Percentiles rank a stretch among this genome's conserved stretches.
phyloP scores from a whole-genome alignment of 768 basidiomycete species.

The Trametes cingulata region DNA sequence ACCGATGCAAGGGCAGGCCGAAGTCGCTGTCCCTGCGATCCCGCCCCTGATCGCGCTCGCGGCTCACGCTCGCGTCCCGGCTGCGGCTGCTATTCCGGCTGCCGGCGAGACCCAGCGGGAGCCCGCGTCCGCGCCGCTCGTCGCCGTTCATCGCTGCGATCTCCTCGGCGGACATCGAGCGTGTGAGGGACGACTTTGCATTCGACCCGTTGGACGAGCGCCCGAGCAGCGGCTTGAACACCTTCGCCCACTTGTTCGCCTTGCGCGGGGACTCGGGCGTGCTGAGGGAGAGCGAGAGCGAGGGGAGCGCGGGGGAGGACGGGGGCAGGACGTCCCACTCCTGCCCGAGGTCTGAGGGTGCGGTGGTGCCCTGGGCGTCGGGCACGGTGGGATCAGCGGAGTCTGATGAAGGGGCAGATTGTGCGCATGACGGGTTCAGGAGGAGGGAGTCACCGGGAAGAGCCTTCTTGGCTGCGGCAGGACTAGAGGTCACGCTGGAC shows the following conservation, averaged over 20 bases:
- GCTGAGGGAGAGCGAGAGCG: conserved; percentile 15
- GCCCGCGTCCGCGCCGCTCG: conserved; percentile 27
- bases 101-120: conserved; percentile 8
- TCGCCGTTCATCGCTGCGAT: conserved; percentile 10
- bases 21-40: conserved; percentile 21
- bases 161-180: conserved; percentile 8
- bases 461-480: conserved; percentile 5
- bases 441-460: background rate
- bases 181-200: conserved; percentile 21
- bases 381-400: background rate
- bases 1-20: conserved; percentile 25
- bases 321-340: conserved; percentile 24
- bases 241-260: conserved; percentile 30
- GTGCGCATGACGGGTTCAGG: conserved; percentile 7
- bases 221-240: conserved; percentile 35
- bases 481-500: conserved; percentile 24
- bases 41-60: conserved; percentile 8
- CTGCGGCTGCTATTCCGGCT: conserved; percentile 19
- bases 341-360: conserved; percentile 17
- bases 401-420: conserved; percentile 15
- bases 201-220: background rate
- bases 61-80: conserved; percentile 20
- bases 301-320: conserved; percentile 15
- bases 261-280: conserved; percentile 18
- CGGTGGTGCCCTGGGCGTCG: conserved; percentile 8